A percentile compares a stretch with the other conserved stretches of the same genome.
Conservation (phyloP, 306 rosid species). For the Fragaria iinumae region DNA sequence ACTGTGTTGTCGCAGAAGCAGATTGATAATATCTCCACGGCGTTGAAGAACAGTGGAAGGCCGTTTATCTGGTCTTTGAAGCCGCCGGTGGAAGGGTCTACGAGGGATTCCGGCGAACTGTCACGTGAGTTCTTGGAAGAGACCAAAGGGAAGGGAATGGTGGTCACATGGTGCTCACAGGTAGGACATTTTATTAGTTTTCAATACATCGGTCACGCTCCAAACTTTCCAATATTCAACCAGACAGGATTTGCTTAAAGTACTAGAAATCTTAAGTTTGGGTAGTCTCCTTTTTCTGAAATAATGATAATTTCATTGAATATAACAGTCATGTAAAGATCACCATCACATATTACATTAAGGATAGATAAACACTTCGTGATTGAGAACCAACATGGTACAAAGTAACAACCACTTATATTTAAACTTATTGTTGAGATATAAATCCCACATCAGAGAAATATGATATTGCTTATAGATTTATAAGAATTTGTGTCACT, state of each 20-base stretch:
- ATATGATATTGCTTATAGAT: no score
- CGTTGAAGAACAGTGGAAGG: conserved; percentile 42
- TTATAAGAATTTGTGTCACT: no score
- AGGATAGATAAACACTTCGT: no score
- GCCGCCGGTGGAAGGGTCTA: conserved; percentile 13
- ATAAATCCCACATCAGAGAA: no score
- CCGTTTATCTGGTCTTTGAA: conserved; percentile 61
- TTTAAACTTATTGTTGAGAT: no score
- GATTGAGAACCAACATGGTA: no score
- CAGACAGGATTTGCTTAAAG: not conserved
- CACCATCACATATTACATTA: no score
- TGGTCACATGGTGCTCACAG: conserved; percentile 60
- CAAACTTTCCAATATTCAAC: not conserved
- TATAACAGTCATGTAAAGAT: no score
- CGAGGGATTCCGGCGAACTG: conserved; percentile 8
- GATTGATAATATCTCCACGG: conserved; percentile 37
- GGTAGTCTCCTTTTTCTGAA: no score
- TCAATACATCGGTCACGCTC: not conserved
- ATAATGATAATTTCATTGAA: no score
- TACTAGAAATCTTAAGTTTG: no score
- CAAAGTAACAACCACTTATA: no score
- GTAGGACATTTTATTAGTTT: not conserved
- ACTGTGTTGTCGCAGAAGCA: conserved; percentile 34
- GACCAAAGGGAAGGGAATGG: conserved; percentile 35
- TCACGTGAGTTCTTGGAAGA: conserved; percentile 34